These are phyloP conservation scores for Chaetomiaceae sp. DNA, from an alignment of 2,329 filamentous ascomycete genomes.

Conservation along the genomic window DNA sequence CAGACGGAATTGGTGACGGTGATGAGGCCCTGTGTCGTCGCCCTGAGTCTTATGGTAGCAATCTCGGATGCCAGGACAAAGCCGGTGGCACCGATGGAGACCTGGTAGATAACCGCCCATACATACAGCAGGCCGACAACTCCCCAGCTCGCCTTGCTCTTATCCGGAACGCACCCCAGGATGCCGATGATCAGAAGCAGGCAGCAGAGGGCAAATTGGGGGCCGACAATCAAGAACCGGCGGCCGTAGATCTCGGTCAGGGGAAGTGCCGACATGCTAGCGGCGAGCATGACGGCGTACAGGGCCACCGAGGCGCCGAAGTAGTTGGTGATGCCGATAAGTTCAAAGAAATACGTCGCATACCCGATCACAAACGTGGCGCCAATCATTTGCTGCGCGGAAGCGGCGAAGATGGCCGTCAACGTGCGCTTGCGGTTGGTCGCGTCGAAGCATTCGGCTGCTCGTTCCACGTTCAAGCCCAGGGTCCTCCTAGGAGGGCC, in stretches of 20 bases:
- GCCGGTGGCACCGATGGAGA: constrained; percentile 4
- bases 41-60: background rate
- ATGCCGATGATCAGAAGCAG: constrained; percentile 4
- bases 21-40: constrained; percentile 4
- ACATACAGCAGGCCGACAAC: background rate
- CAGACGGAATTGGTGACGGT: constrained; percentile 2
- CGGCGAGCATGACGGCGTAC: constrained; percentile 5
- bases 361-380: constrained; percentile 2
- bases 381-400: constrained; percentile 5
- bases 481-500: background rate
- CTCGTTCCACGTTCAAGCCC: background rate
- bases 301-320: constrained; percentile 2
- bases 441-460: constrained; percentile 5
- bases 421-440: constrained; percentile 3
- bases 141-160: constrained; percentile 1
- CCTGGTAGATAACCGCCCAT: constrained; percentile 3
- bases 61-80: constrained; percentile 5
- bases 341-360: constrained; percentile 4
- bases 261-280: background rate
- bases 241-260: constrained; percentile 4
- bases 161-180: constrained; percentile 1
- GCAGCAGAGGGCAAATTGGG: background rate
- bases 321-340: constrained; percentile 4
- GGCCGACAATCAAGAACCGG: constrained; percentile 3
- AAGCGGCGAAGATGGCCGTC: constrained; percentile 5